phyloP scores from a whole-genome alignment of 164 flowering plant species.

The Hamamelis virginiana region DNA sequence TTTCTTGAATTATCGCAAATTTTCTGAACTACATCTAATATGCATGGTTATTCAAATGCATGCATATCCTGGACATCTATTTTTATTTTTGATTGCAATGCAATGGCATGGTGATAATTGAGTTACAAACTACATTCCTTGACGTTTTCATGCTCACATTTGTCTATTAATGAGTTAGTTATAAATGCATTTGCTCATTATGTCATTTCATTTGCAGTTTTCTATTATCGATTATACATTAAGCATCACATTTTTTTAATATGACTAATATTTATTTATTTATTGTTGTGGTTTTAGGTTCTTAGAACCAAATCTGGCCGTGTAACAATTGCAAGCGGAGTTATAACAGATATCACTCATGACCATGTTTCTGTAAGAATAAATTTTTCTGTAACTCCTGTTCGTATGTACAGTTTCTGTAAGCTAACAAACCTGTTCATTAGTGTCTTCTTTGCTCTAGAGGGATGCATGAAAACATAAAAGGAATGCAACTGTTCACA shows the following conservation, averaged over 20 bases:
- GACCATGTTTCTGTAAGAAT: conserved; percentile 74
- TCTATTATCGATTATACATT: no score
- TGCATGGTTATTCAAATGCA: no score
- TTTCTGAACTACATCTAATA: no score
- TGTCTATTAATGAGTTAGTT: neutral
- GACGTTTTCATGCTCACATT: neutral
- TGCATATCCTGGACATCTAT: no score
- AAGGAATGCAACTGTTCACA: neutral
- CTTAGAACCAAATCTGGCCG: conserved; percentile 62
- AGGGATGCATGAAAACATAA: neutral
- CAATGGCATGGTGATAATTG: no score
- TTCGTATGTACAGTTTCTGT: neutral
- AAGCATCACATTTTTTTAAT: neutral
- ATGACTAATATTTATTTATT: conserved; percentile 5
- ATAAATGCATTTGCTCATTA: neutral
- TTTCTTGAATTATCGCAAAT: no score
- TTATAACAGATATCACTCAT: conserved; percentile 61
- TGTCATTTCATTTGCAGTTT: neutral
- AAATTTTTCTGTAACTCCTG: neutral
- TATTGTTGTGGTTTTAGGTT: conserved; percentile 40
- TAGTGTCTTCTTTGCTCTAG: neutral
- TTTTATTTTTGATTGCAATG: no score
- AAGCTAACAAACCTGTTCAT: neutral
- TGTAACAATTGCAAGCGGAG: conserved; percentile 68
- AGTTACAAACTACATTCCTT: neutral